phyloP scores from a whole-genome alignment of 768 basidiomycete genomes.

The Lentinula edodes region DNA sequence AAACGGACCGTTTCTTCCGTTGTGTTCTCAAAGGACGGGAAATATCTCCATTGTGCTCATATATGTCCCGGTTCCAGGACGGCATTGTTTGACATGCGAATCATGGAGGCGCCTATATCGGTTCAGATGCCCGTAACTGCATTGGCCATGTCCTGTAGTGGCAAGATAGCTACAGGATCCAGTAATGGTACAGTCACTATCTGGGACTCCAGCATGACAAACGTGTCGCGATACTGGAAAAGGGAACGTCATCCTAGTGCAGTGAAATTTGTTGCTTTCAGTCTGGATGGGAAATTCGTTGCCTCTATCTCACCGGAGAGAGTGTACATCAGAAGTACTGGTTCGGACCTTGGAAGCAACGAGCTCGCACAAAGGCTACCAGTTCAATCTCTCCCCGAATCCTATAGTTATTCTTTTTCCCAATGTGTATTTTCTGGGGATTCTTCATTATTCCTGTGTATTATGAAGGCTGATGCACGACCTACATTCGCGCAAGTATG shows the following conservation, averaged over 20 bases:
- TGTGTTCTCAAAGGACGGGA: neutral
- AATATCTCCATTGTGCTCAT: neutral
- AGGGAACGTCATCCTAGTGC: neutral
- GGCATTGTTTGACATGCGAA: neutral
- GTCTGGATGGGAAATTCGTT: neutral
- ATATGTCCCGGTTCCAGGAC: neutral
- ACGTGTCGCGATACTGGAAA: neutral
- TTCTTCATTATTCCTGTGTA: neutral
- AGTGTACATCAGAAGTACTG: neutral
- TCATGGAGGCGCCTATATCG: neutral
- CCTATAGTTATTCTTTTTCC: neutral
- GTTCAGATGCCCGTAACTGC: slow-evolving; percentile 1
- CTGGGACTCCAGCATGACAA: slow-evolving; percentile 2
- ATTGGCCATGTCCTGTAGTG: neutral
- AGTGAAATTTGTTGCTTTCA: neutral
- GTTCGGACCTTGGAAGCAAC: neutral
- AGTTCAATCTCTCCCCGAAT: neutral
- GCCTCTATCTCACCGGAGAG: slow-evolving; percentile 1
- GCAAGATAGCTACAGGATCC: slow-evolving; percentile 2
- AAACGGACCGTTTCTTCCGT: neutral
- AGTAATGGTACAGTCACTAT: neutral
- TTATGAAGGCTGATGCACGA: neutral
- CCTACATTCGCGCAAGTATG: neutral
- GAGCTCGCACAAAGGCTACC: neutral
- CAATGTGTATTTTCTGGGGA: neutral